Evolutionary conservation across 225 moss, liverwort and hornwort species (phyloP), one percentile per base, ranked within the genome.

Genomic region (Sphagnum contortum): DNA sequence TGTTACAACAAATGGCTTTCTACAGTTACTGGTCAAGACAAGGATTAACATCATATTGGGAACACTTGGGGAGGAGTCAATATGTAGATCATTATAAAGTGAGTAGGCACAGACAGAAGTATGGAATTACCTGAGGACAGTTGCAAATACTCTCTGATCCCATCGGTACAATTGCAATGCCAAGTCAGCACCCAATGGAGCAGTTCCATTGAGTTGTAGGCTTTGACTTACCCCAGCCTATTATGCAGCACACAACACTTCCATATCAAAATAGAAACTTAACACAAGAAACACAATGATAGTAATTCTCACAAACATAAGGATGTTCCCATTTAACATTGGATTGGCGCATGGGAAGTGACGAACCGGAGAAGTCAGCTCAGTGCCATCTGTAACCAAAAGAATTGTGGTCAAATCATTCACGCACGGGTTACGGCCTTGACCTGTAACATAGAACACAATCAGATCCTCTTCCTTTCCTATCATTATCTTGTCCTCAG

Each of bases 121-220:
- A 29, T 29, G 29, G 29, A 29, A 29, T 59, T 44, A 98, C 98
- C 98, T 91, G 48, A 98, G 79, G 52, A 98, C 93, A 50, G 91
- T 93, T 70, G 98, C 98, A 69, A 89, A 98, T 55, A 98, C 98
- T 52, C 98, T 89, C 59, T 98, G 98, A 75, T 98, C 98, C 98
- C 98, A 98, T 59, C 98, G 83, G 71, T 80, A 98, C 48, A 66
- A 70, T 65, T 91, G 93, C 57, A 48, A 73, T 44, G 91, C 82
- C 63, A 98, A 76, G 62, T 98, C 98, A 66, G 85, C 83, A 68
- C 98, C 98, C 57, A 91, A 85, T 13, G 76, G 75, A 71, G 70
- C 78, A 2, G 79, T 82, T 9, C 98, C 93, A 61, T 73, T 80
- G 58, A 76, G 70, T 65, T 86, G 76, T 68, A 98, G 85, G 50